These are phyloP conservation scores for Sphaceloma murrayae DNA, from an alignment of 2,329 filamentous ascomycete genomes.

Conservation along the genomic window DNA sequence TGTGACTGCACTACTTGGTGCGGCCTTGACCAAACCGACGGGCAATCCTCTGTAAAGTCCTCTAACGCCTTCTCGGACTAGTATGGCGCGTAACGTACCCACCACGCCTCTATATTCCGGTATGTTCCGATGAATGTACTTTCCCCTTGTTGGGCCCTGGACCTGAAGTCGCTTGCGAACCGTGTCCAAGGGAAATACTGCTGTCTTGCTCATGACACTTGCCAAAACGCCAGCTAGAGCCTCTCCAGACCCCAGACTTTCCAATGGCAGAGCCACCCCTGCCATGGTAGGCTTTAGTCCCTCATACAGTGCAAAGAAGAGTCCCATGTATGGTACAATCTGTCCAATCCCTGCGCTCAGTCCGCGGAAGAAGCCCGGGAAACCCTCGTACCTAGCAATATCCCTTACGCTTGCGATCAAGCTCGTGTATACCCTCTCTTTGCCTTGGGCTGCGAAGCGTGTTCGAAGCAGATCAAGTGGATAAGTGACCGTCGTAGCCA, in stretches of 20 bases:
- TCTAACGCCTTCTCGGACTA: constrained; percentile 61
- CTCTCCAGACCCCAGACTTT: constrained; percentile 60
- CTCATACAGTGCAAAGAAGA: constrained; percentile 91
- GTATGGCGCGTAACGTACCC: constrained; percentile 57
- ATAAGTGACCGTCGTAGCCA: constrained; percentile 77
- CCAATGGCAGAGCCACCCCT: constrained; percentile 47
- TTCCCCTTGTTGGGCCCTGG: constrained; percentile 72
- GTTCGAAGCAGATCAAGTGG: constrained; percentile 88
- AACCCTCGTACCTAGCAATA: constrained; percentile 67
- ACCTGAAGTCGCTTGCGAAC: constrained; percentile 91
- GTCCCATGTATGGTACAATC: constrained; percentile 92
- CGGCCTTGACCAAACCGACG: constrained; percentile 85
- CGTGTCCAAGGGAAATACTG: constrained; percentile 85
- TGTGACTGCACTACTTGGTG: constrained; percentile 82
- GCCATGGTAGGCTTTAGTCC: constrained; percentile 44
- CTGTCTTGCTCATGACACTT: constrained; percentile 74
- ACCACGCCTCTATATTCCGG: constrained; percentile 68
- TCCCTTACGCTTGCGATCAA: constrained; percentile 59
- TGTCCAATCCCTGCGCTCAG: constrained; percentile 71
- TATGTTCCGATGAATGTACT: constrained; percentile 79
- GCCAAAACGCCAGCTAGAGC: constrained; percentile 73
- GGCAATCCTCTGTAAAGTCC: constrained; percentile 82
- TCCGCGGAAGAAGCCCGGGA: constrained; percentile 76
- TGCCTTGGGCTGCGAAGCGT: constrained; percentile 91
- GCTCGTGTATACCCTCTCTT: constrained; percentile 64